These are phyloP conservation scores for Saturnispora halmiae DNA, from an alignment of 805 yeast genomes.

Conservation along the genomic window DNA sequence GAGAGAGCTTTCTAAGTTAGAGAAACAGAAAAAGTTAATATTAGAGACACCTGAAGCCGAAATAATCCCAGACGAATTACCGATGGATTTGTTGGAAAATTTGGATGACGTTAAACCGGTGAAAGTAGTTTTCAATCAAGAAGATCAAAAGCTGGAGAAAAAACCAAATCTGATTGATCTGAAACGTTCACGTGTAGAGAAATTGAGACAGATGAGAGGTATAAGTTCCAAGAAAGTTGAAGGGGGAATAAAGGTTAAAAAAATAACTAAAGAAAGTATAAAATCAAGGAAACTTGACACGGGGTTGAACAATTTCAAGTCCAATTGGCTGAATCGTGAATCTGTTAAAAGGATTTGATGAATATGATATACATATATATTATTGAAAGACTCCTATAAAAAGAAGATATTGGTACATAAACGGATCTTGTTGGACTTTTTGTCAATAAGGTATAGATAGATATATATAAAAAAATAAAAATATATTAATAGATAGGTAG, in stretches of 20 bases:
- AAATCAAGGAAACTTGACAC: conserved; percentile 7
- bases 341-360: conserved; percentile 2
- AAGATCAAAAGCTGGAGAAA: conserved; percentile 21
- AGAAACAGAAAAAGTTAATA: conserved; percentile 10
- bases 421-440: no score
- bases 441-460: no score
- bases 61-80: conserved; percentile 29
- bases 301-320: conserved; percentile 5
- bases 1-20: conserved; percentile 27
- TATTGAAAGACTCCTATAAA: no score
- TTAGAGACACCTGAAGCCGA: conserved; percentile 9
- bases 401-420: no score
- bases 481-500: no score
- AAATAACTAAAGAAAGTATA: conserved; percentile 21
- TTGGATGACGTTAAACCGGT: conserved; percentile 15
- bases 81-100: conserved; percentile 31
- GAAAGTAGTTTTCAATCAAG: conserved; percentile 16
- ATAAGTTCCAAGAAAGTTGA: conserved; percentile 27
- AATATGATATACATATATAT: no score
- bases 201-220: conserved; percentile 24
- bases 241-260: conserved; percentile 36
- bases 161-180: conserved; percentile 9
- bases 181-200: conserved; percentile 12
- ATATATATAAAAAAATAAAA: no score
- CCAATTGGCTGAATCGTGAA: conserved; percentile 7